Percentiles rank a stretch among this genome's conserved stretches.
phyloP scores from a whole-genome alignment of 2,329 filamentous ascomycete genomes.

The Stagonosporopsis vannaccii region DNA sequence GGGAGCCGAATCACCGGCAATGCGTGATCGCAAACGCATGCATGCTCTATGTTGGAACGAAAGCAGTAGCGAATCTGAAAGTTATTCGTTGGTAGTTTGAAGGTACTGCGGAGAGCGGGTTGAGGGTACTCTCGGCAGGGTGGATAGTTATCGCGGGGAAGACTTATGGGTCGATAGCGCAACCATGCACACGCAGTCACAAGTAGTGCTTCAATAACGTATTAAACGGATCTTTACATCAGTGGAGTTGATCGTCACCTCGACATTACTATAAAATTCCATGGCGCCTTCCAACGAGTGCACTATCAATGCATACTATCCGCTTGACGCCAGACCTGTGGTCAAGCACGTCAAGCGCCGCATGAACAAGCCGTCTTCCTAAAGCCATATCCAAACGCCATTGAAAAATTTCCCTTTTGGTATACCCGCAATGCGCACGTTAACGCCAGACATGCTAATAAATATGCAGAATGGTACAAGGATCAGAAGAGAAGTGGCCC shows the following conservation, averaged over 20 bases:
- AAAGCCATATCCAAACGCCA: conserved; percentile 29
- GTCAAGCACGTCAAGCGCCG: conserved; percentile 16
- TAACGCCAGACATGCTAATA: conserved; percentile 39
- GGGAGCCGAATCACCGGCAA: conserved; percentile 39
- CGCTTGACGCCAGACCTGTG: conserved; percentile 2
- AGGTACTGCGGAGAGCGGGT: conserved; percentile 12
- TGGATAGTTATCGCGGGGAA: conserved; percentile 23
- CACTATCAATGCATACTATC: conserved; percentile 1
- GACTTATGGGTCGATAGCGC: conserved; percentile 19
- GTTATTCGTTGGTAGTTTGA: conserved; percentile 2
- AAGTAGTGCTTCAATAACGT: background rate
- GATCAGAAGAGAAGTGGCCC: conserved; percentile 11
- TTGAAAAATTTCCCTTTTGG: conserved; percentile 23
- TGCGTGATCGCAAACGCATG: conserved; percentile 34
- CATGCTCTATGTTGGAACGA: conserved; percentile 33
- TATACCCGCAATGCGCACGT: conserved; percentile 26
- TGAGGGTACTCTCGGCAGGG: conserved; percentile 14
- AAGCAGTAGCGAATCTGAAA: conserved; percentile 10
- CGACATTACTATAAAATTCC: conserved; percentile 22
- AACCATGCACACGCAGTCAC: conserved; percentile 12
- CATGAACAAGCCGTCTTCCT: conserved; percentile 10
- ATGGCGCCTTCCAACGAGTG: background rate
- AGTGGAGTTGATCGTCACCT: background rate
- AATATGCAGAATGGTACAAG: conserved; percentile 20
- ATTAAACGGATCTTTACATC: background rate